A percentile compares a stretch with the other conserved stretches of the same genome.
Conservation (phyloP, 371 early-diverging fungal species). For the Apophysomyces variabilis region DNA sequence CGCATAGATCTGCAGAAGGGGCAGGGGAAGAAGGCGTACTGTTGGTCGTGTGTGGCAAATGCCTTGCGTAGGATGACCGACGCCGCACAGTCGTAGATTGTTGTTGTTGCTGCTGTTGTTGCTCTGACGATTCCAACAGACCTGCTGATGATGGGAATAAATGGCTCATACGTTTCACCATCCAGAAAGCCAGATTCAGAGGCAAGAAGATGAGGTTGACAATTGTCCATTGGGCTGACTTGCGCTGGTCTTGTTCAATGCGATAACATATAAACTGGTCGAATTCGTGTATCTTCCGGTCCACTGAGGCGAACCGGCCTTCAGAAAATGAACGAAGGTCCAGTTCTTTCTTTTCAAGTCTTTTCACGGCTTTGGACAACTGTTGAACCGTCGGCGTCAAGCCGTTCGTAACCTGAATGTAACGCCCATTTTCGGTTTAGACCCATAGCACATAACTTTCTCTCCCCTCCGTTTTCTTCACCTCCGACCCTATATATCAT, state of each 20-base stretch:
- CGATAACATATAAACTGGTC: conserved; percentile 52
- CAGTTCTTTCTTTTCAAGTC: conserved; percentile 58
- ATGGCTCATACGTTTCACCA: neutral
- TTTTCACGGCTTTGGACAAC: conserved; percentile 52
- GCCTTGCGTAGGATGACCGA: neutral
- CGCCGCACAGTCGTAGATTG: neutral
- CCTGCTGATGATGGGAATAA: neutral
- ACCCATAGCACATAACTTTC: too few relatives aligned
- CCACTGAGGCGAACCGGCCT: conserved; percentile 55
- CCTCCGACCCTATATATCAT: too few relatives aligned
- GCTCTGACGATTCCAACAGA: neutral
- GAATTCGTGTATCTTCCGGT: conserved; percentile 56
- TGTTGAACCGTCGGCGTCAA: conserved; percentile 39
- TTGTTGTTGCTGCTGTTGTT: neutral
- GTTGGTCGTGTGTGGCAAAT: neutral
- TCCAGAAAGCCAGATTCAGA: conserved; percentile 27
- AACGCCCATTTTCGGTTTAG: neutral
- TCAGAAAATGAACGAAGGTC: conserved; percentile 52
- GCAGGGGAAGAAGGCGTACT: neutral
- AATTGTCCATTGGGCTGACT: conserved; percentile 25
- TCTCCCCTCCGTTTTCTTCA: too few relatives aligned
- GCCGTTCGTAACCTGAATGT: conserved; percentile 21
- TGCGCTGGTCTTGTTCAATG: conserved; percentile 55
- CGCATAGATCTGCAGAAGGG: neutral
- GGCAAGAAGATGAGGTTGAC: conserved; percentile 33